Evolutionary conservation across 768 basidiomycete species (phyloP), one percentile per base, ranked within the genome.

Genomic region (Nevesoporus exiguus): DNA sequence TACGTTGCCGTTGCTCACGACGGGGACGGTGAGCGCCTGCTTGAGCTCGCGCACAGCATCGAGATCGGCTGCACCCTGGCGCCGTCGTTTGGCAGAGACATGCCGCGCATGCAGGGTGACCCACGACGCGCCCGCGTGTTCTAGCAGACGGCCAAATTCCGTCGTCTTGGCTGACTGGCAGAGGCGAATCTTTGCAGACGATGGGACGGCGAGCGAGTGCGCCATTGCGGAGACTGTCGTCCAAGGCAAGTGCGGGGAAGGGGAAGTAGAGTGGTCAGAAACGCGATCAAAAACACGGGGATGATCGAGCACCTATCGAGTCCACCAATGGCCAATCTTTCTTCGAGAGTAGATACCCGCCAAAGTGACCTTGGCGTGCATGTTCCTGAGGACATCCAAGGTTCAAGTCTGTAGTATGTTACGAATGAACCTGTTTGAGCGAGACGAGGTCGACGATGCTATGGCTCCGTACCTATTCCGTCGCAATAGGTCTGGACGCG

Each of bases 1-100:
- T 17, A 91, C 89, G 63, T 91, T 91, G 11, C 90, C 90, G 62
- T 92, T 92, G 69, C 85, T 88, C 45, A 91, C 71, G 47, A 90
- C 80, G 9, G 84, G 85, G 5, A 89, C 67, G 2, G 62, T 54
- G 5, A 87, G 61, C 24, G 66, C 63, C 0, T 78, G 72, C 61
- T 83, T 84, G 29, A 90, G 75, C 39, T 66, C 67, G 51, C 76
- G 81, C 41, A 90, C 81, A 56, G 83, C 75, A 47, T 71, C 69
- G 14, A 90, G 77, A 62, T 88, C 78, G n/a, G 87, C 88, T 21
- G 85, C 73, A 11, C 89, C 88, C 52, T 86, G 83, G 11, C 90
- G 74, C 21, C 90, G 76, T n/a, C 83, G 78, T 41, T 78, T 80
- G 13, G 86, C 77, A 27, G 87, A 85, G 21, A 88, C 85, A 21